A percentile compares a stretch with the other conserved stretches of the same genome.
These are phyloP conservation scores for Digitaria exilis DNA, from an alignment of 202 grass and related monocot genomes.

Conservation along the genomic window DNA sequence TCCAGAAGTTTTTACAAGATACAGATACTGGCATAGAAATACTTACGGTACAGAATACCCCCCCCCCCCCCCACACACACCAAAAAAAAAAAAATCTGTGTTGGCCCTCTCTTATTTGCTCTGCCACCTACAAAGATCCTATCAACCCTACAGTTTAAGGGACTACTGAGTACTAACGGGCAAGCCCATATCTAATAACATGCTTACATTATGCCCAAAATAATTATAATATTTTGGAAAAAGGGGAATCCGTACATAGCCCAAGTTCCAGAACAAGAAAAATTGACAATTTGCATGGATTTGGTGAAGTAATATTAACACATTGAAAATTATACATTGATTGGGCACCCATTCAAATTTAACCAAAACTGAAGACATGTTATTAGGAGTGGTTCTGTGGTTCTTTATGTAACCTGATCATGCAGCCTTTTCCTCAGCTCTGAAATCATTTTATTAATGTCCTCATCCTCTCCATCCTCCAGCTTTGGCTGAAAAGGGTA, in stretches of 20 bases:
- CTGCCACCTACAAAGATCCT: background rate
- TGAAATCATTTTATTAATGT: constrained; percentile 67
- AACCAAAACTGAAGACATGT: constrained; percentile 28
- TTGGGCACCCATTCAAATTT: background rate
- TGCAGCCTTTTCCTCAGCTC: constrained; percentile 64
- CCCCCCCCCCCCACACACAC: no score
- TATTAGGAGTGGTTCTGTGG: background rate
- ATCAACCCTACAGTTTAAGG: constrained; percentile 3
- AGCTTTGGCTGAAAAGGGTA: constrained; percentile 69
- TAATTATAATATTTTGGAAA: background rate
- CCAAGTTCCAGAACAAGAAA: background rate
- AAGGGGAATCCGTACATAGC: background rate
- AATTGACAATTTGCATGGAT: background rate
- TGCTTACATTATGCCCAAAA: constrained; percentile 9
- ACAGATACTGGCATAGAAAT: background rate
- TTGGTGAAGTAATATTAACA: constrained; percentile 1
- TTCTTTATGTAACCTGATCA: constrained; percentile 57
- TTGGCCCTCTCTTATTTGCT: background rate
- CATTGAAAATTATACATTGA: background rate
- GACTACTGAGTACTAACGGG: background rate
- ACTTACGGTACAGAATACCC: no score
- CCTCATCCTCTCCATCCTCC: constrained; percentile 53
- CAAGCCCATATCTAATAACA: background rate
- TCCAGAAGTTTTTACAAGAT: background rate
- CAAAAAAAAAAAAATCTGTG: background rate